Conservation (phyloP, 1,139 yeast species). For the Pichia sp. region DNA sequence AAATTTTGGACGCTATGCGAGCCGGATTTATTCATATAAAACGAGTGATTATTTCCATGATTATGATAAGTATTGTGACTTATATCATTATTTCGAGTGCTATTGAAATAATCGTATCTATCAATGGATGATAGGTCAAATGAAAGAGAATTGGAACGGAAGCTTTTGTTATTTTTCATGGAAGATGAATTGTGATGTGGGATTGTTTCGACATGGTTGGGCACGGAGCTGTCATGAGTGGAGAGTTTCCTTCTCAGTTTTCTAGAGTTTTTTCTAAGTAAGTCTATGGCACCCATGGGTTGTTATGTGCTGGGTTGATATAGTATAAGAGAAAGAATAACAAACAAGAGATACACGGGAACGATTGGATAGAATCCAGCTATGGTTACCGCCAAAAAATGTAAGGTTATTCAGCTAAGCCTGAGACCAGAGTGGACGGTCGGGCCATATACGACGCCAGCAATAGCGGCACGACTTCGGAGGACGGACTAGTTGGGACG, state of each 20-base stretch:
- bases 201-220: not conserved
- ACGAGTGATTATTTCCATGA: not conserved
- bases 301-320: not conserved
- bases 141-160: conserved; percentile 1
- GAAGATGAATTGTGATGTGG: not conserved
- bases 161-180: not conserved
- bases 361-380: too few relatives aligned
- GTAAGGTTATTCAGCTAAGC: too few relatives aligned
- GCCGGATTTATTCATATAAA: not conserved
- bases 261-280: conserved; percentile 10
- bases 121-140: conserved; percentile 7
- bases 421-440: too few relatives aligned
- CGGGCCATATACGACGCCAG: too few relatives aligned
- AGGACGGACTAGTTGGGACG: too few relatives aligned
- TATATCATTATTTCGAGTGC: not conserved
- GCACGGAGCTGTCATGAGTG: conserved; percentile 3
- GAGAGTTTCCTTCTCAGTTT: conserved; percentile 10
- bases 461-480: too few relatives aligned
- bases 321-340: not conserved
- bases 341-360: not conserved
- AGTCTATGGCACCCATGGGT: conserved; percentile 7
- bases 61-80: not conserved
- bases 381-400: too few relatives aligned
- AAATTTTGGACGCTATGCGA: conserved; percentile 2
- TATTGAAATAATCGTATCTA: not conserved